A percentile compares a stretch with the other conserved stretches of the same genome.
Evolutionary conservation across 1,139 yeast genomes (phyloP).

Genomic region (Kluyveromyces sp.): DNA sequence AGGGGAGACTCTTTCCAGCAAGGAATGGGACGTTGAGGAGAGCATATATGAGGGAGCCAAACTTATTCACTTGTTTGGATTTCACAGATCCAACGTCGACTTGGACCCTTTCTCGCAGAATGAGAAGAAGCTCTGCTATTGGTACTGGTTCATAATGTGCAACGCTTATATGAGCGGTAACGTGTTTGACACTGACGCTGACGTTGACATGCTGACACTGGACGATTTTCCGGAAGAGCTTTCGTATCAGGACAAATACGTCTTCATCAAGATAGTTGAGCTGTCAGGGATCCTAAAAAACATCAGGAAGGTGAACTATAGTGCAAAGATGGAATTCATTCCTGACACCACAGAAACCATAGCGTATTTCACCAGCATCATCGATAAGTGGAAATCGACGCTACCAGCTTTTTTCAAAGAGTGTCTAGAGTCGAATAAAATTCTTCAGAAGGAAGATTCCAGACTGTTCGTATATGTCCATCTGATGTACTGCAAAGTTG

Average conservation of each 20-base stretch:
- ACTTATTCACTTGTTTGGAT: not conserved
- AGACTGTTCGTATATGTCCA: conserved; percentile 1
- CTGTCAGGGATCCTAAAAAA: not conserved
- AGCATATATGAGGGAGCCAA: not conserved
- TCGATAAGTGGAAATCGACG: conserved; percentile 2
- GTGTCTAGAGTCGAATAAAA: not conserved
- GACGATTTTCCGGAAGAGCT: conserved; percentile 1
- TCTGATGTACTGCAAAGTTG: not conserved
- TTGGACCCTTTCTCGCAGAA: not conserved
- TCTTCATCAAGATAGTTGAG: conserved; percentile 1
- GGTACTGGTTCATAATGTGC: conserved; percentile 1
- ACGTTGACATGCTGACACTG: conserved; percentile 1
- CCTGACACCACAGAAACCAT: not conserved
- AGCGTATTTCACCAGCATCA: not conserved
- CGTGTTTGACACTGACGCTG: not conserved
- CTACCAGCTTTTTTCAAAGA: not conserved
- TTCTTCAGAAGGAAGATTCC: not conserved
- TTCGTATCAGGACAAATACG: conserved; percentile 1
- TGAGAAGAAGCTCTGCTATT: conserved; percentile 1
- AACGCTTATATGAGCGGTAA: conserved; percentile 1
- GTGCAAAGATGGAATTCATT: not conserved
- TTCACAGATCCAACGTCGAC: not conserved
- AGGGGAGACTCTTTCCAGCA: not conserved
- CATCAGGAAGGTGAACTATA: not conserved
- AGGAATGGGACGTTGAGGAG: not conserved